A percentile compares a stretch with the other conserved stretches of the same genome.
Evolutionary conservation across 257 asterid genomes (phyloP).

Genomic region (Solanum chilense): DNA sequence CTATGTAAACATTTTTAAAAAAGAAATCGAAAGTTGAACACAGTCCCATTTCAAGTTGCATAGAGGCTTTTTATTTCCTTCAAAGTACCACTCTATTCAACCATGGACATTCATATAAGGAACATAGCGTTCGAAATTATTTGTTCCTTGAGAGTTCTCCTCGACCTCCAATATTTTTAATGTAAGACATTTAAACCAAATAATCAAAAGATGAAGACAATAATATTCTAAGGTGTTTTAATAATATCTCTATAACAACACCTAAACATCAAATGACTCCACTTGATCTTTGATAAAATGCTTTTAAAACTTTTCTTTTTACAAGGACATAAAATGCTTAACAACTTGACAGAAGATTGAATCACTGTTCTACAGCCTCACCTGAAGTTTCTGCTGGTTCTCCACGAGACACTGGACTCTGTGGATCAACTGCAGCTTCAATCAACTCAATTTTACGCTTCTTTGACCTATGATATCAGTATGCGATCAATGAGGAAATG

Average conservation of each 20-base stretch:
- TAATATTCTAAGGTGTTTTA: background rate
- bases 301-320: background rate
- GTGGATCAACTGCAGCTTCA: constrained; percentile 14
- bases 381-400: constrained; percentile 25
- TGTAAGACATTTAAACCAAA: background rate
- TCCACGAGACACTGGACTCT: constrained; percentile 28
- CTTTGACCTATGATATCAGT: constrained; percentile 36
- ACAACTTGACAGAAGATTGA: background rate
- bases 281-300: background rate
- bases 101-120: background rate
- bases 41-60: background rate
- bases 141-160: background rate
- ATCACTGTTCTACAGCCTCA: background rate
- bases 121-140: background rate
- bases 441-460: constrained; percentile 55
- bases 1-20: background rate
- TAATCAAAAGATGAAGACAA: background rate
- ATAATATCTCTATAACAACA: background rate
- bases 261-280: background rate
- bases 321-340: background rate
- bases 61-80: background rate
- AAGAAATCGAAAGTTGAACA: background rate
- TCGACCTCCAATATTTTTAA: background rate
- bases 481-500: background rate
- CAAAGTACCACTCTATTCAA: background rate